Conservation (phyloP, 2,329 filamentous ascomycete species). For the Apiospora koreana region DNA sequence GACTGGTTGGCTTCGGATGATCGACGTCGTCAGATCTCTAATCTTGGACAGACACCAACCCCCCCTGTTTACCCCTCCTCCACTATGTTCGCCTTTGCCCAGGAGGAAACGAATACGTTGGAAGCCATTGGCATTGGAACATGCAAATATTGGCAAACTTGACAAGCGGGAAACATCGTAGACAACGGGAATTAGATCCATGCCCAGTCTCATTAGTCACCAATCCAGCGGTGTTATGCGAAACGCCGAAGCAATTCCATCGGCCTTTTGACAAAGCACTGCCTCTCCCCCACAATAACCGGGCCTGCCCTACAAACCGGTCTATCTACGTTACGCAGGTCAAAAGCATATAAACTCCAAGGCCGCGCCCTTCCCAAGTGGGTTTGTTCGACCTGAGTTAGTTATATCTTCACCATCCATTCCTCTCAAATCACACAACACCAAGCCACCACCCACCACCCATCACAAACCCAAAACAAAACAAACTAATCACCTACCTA, state of each 20-base stretch:
- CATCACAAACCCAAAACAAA: no score
- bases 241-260: neutral
- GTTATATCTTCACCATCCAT: neutral
- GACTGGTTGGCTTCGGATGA: neutral
- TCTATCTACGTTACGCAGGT: neutral
- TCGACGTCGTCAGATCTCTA: neutral
- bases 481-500: neutral
- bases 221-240: neutral
- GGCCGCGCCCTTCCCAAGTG: neutral
- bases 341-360: neutral
- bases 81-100: neutral
- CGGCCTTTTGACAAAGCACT: neutral
- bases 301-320: neutral
- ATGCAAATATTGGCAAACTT: neutral
- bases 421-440: neutral
- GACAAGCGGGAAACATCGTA: neutral
- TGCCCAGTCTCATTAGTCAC: neutral
- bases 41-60: neutral
- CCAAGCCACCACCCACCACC: neutral
- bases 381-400: neutral
- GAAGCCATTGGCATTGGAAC: neutral
- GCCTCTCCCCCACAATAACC: neutral
- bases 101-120: neutral
- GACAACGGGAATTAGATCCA: neutral
- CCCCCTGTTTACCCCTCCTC: neutral